A percentile compares a stretch with the other conserved stretches of the same genome.
phyloP scores from a whole-genome alignment of 2,329 filamentous ascomycete genomes.

The Colletotrichum acutatum region DNA sequence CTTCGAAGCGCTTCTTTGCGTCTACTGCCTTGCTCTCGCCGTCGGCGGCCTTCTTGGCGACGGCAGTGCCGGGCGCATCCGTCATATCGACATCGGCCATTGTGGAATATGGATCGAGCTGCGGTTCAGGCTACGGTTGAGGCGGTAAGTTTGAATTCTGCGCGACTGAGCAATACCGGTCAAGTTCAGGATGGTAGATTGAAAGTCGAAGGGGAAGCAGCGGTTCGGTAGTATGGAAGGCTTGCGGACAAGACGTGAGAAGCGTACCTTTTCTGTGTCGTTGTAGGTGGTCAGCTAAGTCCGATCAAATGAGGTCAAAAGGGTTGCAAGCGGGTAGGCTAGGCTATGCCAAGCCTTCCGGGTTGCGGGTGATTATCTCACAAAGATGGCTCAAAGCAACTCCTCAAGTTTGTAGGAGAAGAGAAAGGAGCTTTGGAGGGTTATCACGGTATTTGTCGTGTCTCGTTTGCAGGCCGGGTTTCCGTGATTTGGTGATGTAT shows the following conservation, averaged over 20 bases:
- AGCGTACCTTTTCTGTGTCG: constrained; percentile 1
- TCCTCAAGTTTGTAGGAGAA: background rate
- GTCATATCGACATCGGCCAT: constrained; percentile 99
- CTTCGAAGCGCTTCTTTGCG: constrained; percentile 94
- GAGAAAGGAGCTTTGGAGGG: too few relatives aligned
- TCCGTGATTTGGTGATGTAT: constrained; percentile 6
- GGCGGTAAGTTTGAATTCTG: background rate
- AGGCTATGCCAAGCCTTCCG: background rate
- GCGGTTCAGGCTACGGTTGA: background rate
- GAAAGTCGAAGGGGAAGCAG: background rate
- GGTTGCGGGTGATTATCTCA: background rate
- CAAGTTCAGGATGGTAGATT: background rate
- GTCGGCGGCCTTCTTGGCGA: constrained; percentile 64
- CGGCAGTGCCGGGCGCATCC: constrained; percentile 73
- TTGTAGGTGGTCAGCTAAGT: constrained; percentile 7
- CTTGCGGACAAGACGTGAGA: background rate
- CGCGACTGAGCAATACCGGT: background rate
- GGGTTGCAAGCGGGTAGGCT: background rate
- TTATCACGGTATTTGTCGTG: background rate
- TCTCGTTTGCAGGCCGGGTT: background rate
- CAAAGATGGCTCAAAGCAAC: background rate
- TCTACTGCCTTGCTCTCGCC: constrained; percentile 66
- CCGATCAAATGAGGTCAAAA: constrained; percentile 4
- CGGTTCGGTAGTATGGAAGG: background rate
- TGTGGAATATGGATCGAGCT: constrained; percentile 31